Evolutionary conservation across 2,329 filamentous ascomycete species (phyloP).

Genomic region (Penicillium sclerotigenum): DNA sequence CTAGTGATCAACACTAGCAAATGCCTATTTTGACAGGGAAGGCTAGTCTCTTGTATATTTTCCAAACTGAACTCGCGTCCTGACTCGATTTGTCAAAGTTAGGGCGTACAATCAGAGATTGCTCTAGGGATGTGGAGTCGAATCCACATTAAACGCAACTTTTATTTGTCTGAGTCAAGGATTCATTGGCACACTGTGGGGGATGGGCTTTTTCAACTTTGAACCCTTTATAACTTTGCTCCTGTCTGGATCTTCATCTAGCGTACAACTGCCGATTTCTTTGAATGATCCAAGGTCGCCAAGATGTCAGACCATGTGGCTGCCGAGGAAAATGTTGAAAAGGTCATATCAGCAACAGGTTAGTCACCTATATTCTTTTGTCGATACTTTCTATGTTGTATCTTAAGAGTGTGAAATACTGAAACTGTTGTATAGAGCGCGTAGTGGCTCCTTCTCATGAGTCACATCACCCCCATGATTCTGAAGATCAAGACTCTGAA

Average conservation of each 20-base stretch:
- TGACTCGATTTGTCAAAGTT: slow-evolving; percentile 7
- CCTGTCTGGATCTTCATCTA: slow-evolving; percentile 13
- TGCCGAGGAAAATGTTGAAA: slow-evolving; percentile 18
- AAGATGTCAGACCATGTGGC: slow-evolving; percentile 19
- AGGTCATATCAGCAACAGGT: slow-evolving; percentile 20
- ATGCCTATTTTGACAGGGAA: slow-evolving; percentile 14
- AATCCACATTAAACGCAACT: slow-evolving; percentile 11
- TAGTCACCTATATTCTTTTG: neutral
- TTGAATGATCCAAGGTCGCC: slow-evolving; percentile 1
- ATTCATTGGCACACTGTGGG: slow-evolving; percentile 10
- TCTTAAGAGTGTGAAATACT: neutral
- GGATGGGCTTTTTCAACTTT: slow-evolving; percentile 3
- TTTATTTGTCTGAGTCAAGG: slow-evolving; percentile 16
- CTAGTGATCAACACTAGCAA: slow-evolving; percentile 17
- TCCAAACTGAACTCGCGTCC: slow-evolving; percentile 8
- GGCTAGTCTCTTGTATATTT: slow-evolving; percentile 10
- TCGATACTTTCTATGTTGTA: neutral
- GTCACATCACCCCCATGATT: slow-evolving; percentile 12
- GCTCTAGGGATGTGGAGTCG: slow-evolving; percentile 14
- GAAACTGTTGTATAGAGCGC: slow-evolving; percentile 6
- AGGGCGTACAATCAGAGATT: slow-evolving; percentile 16
- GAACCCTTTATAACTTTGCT: slow-evolving; percentile 9
- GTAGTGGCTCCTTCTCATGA: slow-evolving; percentile 11
- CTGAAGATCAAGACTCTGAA: slow-evolving; percentile 17
- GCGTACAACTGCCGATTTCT: neutral